Evolutionary conservation across 2,329 filamentous ascomycete genomes (phyloP), one percentile per base, ranked within the genome.

Genomic region (Xylaria sp.): DNA sequence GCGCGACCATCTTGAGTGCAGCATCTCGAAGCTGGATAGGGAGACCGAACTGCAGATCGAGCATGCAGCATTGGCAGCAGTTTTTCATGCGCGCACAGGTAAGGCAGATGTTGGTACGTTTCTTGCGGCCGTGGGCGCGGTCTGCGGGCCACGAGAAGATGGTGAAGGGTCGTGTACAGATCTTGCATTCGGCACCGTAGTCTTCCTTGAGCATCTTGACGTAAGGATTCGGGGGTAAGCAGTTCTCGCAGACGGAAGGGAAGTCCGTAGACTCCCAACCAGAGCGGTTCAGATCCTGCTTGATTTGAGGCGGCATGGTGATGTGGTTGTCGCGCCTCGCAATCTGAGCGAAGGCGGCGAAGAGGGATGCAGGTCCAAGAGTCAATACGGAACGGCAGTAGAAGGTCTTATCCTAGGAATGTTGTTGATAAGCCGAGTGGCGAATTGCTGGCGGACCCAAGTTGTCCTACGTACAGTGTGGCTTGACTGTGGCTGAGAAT

Each of bases 151-250:
- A 99, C 69, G 88, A 86, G 74, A 99, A 99, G 57, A 97, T 84
- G 30, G 94, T 97, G 71, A 97, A 99, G 0, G 94, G 94, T 62
- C 94, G 86, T 5, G 93, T 97, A 76, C 94, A 99, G 66, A 90
- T 79, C 79, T 90, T 90, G 81, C 89, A 91, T 76, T 92, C 89
- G 59, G 89, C 90, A 69, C 92, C 94, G 70, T 95, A 87, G 74
- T 99, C 93, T 72, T 97, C 92, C 76, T 99, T 99, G 62, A 99
- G 82, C 92, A 99, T 97, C 76, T 97, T 94, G 49, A 99, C 94
- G 71, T 96, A 99, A 1, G 93, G 93, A 70, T 97, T 97, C 63
- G 96, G 92, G 13, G 93, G 92, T 1, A 99, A 83, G 74, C 94
- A 99, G 71, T 87, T 92, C 76, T 99, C 94, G 79, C 86, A 94